phyloP scores from a whole-genome alignment of 148 eudicot species.

The Euryodendron excelsum region DNA sequence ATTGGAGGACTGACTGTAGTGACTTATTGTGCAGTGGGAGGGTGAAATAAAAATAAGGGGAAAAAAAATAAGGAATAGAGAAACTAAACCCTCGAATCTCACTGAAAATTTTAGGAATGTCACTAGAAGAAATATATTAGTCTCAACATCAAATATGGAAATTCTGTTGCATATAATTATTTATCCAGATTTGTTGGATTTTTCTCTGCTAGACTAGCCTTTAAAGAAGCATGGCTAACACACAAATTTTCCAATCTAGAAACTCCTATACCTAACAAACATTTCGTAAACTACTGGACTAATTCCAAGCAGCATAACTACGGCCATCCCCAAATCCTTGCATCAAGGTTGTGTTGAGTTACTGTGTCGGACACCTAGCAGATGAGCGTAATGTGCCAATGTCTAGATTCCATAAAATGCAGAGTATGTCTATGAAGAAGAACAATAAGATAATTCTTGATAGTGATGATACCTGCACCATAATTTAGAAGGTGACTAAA shows the following conservation, averaged over 20 bases:
- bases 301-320: neutral
- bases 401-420: neutral
- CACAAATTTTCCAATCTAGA: slow-evolving; percentile 6
- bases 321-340: neutral
- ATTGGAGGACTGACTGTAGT: neutral
- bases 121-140: neutral
- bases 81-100: neutral
- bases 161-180: neutral
- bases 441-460: neutral
- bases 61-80: neutral
- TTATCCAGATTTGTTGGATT: neutral
- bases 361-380: neutral
- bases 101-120: neutral
- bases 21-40: neutral
- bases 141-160: neutral
- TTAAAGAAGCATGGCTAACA: neutral
- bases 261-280: neutral
- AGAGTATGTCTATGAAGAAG: neutral
- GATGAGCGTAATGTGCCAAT: neutral
- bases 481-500: slow-evolving; percentile 85
- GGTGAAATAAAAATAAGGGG: neutral
- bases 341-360: neutral
- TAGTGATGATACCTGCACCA: slow-evolving; percentile 71
- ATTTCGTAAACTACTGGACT: neutral
- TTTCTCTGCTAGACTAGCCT: neutral